Evolutionary conservation across 441 rosid genomes (phyloP).

Genomic region (Breynia disticha): DNA sequence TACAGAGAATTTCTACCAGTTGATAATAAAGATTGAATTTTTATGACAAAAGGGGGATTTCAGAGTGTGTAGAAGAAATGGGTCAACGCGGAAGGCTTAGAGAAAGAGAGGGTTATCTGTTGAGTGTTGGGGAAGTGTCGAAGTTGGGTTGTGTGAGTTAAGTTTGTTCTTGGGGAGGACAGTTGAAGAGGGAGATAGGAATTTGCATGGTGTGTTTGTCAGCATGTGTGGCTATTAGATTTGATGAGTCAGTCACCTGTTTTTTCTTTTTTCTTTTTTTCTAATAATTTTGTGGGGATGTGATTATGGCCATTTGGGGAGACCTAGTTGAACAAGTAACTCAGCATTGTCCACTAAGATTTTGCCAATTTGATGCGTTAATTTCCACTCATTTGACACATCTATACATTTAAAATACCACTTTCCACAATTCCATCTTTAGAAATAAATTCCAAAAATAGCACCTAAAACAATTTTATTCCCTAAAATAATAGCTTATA

Average conservation of each 20-base stretch:
- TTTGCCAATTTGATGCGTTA: constrained; percentile 14
- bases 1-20: neutral
- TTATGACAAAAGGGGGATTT: neutral
- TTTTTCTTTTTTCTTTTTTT: neutral
- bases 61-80: neutral
- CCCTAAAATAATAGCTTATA: too few relatives aligned
- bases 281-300: neutral
- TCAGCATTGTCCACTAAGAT: constrained; percentile 5
- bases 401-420: too few relatives aligned
- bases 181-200: constrained; percentile 12
- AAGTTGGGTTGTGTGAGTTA: constrained; percentile 8
- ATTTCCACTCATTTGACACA: too few relatives aligned
- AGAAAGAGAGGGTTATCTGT: constrained; percentile 6
- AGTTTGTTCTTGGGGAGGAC: constrained; percentile 24
- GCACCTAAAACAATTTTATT: too few relatives aligned
- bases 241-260: constrained; percentile 5
- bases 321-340: neutral
- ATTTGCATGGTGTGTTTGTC: neutral
- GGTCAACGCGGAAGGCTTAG: neutral
- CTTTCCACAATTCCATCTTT: too few relatives aligned
- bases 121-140: neutral
- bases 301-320: constrained; percentile 14
- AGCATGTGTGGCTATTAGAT: constrained; percentile 23
- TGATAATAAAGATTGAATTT: neutral
- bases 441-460: too few relatives aligned